Evolutionary conservation across 139 green algal species (phyloP).

Genomic region (Coccomyxa sp.): DNA sequence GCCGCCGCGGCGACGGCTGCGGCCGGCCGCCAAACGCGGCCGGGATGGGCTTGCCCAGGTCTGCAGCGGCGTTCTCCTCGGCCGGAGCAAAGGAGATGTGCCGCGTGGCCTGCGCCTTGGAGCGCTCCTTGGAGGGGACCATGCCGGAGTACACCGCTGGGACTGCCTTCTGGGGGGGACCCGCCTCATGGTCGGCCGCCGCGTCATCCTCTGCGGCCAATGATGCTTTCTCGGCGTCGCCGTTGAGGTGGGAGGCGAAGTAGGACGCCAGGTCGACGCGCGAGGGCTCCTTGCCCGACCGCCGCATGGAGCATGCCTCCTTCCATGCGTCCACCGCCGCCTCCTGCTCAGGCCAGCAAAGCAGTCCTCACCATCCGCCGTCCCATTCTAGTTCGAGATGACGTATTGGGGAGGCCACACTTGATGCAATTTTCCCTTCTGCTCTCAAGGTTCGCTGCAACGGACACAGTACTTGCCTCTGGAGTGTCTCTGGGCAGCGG

Average conservation of each 20-base stretch:
- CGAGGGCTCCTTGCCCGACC: neutral
- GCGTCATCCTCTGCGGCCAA: neutral
- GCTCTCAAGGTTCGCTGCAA: too few species aligned
- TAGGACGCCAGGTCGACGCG: conserved; percentile 1
- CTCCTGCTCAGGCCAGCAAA: neutral
- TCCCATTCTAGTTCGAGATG: too few species aligned
- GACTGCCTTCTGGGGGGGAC: neutral
- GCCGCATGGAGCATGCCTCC: neutral
- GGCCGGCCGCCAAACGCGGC: neutral
- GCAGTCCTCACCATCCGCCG: neutral
- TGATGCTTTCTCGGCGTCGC: neutral
- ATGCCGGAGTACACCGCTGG: neutral
- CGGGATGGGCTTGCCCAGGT: neutral
- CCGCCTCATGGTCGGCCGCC: neutral
- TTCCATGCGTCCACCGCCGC: conserved; percentile 5
- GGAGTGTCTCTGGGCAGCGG: too few species aligned
- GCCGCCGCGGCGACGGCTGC: too few species aligned
- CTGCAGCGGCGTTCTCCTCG: neutral
- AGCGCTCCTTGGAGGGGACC: neutral
- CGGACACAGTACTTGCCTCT: too few species aligned
- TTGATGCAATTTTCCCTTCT: too few species aligned
- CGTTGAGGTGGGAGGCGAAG: neutral
- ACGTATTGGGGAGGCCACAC: too few species aligned
- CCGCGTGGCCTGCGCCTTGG: neutral
- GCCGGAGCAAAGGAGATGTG: neutral